A percentile compares a stretch with the other conserved stretches of the same genome.
Evolutionary conservation across 2,329 filamentous ascomycete genomes (phyloP).

Genomic region (Sporothrix inflata): DNA sequence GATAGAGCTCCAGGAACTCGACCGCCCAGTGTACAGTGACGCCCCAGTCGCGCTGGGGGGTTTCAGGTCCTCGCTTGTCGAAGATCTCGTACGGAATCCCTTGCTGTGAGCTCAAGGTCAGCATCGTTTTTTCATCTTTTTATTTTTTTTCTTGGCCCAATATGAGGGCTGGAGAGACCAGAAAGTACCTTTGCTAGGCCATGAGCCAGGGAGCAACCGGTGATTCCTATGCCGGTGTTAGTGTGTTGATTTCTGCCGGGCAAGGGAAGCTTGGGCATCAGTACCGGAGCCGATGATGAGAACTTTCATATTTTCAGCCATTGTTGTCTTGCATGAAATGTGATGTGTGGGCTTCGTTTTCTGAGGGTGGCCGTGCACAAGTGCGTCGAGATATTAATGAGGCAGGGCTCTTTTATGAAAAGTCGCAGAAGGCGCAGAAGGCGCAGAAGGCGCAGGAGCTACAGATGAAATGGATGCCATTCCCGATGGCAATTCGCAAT

Average conservation of each 20-base stretch:
- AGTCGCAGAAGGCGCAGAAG: background rate
- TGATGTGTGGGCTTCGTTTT: background rate
- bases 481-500: background rate
- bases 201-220: slow-evolving; percentile 23
- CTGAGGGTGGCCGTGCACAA: slow-evolving; percentile 6
- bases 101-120: slow-evolving; percentile 12
- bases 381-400: background rate
- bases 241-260: background rate
- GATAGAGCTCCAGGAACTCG: slow-evolving; percentile 24
- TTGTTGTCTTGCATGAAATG: background rate
- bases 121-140: background rate
- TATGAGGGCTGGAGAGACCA: slow-evolving; percentile 3
- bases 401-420: slow-evolving; percentile 7
- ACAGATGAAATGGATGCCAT: background rate
- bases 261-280: background rate
- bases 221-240: slow-evolving; percentile 11
- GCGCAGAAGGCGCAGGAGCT: background rate
- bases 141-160: background rate
- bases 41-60: slow-evolving; percentile 24
- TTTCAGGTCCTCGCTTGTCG: slow-evolving; percentile 23
- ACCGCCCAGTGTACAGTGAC: slow-evolving; percentile 24
- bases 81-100: slow-evolving; percentile 21
- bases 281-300: slow-evolving; percentile 25
- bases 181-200: slow-evolving; percentile 20
- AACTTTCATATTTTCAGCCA: slow-evolving; percentile 24